Evolutionary conservation across 2,329 filamentous ascomycete species (phyloP).

Genomic region (Xylaria sp.): DNA sequence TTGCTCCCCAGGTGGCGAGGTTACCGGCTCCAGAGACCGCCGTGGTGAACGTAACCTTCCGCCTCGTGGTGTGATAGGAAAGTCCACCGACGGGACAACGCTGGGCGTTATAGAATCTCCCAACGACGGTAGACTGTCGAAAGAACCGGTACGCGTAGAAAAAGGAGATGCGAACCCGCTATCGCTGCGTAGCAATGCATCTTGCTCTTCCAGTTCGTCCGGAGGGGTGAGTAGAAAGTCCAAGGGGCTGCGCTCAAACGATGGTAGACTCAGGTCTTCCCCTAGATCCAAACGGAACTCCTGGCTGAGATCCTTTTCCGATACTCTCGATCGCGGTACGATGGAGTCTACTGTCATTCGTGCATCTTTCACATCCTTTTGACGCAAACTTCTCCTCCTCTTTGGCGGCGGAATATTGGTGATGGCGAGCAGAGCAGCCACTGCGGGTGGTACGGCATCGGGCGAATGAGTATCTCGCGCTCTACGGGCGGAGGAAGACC

Average conservation of each 20-base stretch:
- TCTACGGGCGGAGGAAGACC: constrained; percentile 48
- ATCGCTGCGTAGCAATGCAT: constrained; percentile 57
- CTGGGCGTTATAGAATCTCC: constrained; percentile 64
- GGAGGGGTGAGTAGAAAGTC: constrained; percentile 69
- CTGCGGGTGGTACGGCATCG: constrained; percentile 66
- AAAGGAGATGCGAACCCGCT: constrained; percentile 62
- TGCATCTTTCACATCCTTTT: constrained; percentile 41
- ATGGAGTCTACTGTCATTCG: constrained; percentile 67
- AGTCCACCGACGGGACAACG: constrained; percentile 59
- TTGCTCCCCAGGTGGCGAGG: constrained; percentile 62
- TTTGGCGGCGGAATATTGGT: constrained; percentile 67
- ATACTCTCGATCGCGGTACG: constrained; percentile 62
- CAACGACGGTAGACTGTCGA: constrained; percentile 70
- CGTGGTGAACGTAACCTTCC: constrained; percentile 56
- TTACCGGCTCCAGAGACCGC: constrained; percentile 64
- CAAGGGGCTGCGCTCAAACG: constrained; percentile 63
- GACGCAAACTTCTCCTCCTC: constrained; percentile 49
- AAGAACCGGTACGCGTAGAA: constrained; percentile 66
- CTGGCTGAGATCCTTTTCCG: constrained; percentile 67
- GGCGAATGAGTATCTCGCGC: constrained; percentile 59
- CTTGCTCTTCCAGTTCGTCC: constrained; percentile 65
- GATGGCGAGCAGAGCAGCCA: constrained; percentile 69
- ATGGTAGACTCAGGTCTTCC: constrained; percentile 47
- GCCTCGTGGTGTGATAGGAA: constrained; percentile 57
- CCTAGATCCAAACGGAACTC: constrained; percentile 39